Evolutionary conservation across 768 basidiomycete genomes (phyloP).

Genomic region (Sporobolomyces phaffii): DNA sequence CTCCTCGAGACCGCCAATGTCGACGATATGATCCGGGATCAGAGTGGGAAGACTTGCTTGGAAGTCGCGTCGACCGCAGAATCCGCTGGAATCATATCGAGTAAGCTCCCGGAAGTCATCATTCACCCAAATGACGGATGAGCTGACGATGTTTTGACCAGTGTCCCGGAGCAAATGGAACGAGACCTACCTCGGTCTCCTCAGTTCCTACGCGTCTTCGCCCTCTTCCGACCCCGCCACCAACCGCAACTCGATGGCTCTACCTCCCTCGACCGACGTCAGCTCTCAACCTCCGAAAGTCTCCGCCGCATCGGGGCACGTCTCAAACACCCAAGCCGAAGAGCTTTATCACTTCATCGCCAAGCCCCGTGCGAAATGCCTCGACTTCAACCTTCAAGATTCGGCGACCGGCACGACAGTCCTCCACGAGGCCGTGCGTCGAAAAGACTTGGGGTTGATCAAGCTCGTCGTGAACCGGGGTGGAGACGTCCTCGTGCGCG

Average conservation of each 20-base stretch:
- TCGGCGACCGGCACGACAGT: conserved; percentile 59
- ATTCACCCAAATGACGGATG: too few relatives aligned
- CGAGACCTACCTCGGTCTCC: conserved; percentile 38
- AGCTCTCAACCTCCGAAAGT: conserved; percentile 52
- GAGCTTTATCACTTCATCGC: conserved; percentile 53
- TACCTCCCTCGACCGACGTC: conserved; percentile 53
- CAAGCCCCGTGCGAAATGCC: conserved; percentile 61
- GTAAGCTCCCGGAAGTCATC: conserved; percentile 50
- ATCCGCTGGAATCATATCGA: conserved; percentile 54
- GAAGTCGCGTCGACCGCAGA: conserved; percentile 60
- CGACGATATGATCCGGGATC: conserved; percentile 69
- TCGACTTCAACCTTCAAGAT: conserved; percentile 76
- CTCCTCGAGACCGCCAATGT: conserved; percentile 72
- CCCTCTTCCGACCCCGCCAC: conserved; percentile 14
- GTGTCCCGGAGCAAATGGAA: conserved; percentile 59
- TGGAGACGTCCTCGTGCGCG: conserved; percentile 80
- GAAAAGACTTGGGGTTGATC: conserved; percentile 72
- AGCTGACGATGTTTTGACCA: too few relatives aligned
- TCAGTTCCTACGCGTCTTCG: conserved; percentile 38
- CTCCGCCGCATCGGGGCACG: conserved; percentile 41
- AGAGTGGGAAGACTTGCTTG: conserved; percentile 59
- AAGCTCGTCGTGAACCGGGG: conserved; percentile 79
- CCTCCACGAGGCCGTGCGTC: conserved; percentile 76
- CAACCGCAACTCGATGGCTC: conserved; percentile 11
- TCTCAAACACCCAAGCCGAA: conserved; percentile 33